Base-by-base conservation (phyloP, 306 rosid species). In the Dryas drummondii region DNA sequence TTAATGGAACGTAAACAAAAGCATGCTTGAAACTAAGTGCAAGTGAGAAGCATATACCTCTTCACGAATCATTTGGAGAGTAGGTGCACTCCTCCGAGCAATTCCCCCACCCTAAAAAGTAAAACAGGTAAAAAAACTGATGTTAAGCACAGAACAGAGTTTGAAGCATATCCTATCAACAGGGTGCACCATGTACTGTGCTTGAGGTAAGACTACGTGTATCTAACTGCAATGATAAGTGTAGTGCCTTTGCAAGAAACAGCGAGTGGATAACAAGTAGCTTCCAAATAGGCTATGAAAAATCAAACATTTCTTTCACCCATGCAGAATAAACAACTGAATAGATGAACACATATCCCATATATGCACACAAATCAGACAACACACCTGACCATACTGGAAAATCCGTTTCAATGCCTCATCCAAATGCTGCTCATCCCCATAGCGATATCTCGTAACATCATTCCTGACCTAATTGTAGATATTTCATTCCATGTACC, bases 341-440 rank as follows among this genome's bases (percentile, higher is more conserved):
- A 57, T 0, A 59, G 45, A 12, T 5, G 5, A 57, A 42, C 1
- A 44, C 12, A 22, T 26, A 4, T 57, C 52, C 47, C 0, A 1
- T 37, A 59, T 27, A 22, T 5, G 27, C 44, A 71, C 14, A 15
- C 27, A 46, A 32, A 66, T 64, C n/a, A 68, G 54, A 67, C 78
- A 71, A 82, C 85, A 66, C 83, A 94, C 99, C 82, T 50, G 97
- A 70, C 97, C 99, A 80, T 90, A 94, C 75, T 92, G 99, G 83
- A 94, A 90, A 81, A 94, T 94, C 80, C 97, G 85, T 81, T 90
- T 86, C 86, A 94, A 81, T 55, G 97, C 97, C 82, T 94, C 99
- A 0, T 92, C 99, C 91, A 94, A 84, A 81, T 94, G 99, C 75
- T 94, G 99, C 71, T 92, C 99, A 84, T 94, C 99, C 74, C 99